Base-by-base conservation (phyloP, 140 eudicot species). In the Ambrosia hybrid region DNA sequence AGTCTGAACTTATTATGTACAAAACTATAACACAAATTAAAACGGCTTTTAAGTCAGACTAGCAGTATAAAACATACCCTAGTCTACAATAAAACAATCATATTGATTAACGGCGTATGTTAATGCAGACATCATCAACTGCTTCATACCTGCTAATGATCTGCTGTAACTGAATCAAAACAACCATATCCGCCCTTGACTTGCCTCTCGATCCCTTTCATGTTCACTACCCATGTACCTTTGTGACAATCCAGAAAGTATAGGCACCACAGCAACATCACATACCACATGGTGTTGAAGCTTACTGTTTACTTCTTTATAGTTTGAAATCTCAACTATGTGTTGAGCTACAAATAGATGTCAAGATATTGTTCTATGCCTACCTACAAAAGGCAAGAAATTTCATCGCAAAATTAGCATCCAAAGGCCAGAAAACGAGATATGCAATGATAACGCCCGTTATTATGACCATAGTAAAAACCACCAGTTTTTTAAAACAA, bases 291-390 rank as follows among this genome's bases (percentile, higher is more conserved):
- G 53, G 63, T 63, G 62, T 63, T 34, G 67, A 64, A 61, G 41
- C 70, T 73, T 41, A 53, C 26, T 2, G 36, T 16, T 70, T 51
- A 21, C 73, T 70, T 55, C 66, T 34, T 72, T 30, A 30, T 30
- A 30, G 34, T 30, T 30, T 61, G 15, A 16, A 48, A 63, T 16
- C 51, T 62, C 30, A 36, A 62, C 11, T 63, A 37, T 56, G 56
- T 52, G 39, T 67, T 51, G 76, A 51, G 66, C 81, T 76, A 70
- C 62, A 60, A 55, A 56, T 69, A 76, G 81, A 15, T 51, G 17
- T 57, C 76, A 49, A 61, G 48, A 76, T 65, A 59, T 68, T 13
- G 13, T 58, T 52, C 36, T 73, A 64, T 63, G 65, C 72, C 56
- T 49, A 74, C 79, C 79, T 74, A 57, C 72, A 65, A 65, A 64